Evolutionary conservation across 2,329 filamentous ascomycete genomes (phyloP), one percentile per base, ranked within the genome.

Genomic region (Waltergamsia citrina): DNA sequence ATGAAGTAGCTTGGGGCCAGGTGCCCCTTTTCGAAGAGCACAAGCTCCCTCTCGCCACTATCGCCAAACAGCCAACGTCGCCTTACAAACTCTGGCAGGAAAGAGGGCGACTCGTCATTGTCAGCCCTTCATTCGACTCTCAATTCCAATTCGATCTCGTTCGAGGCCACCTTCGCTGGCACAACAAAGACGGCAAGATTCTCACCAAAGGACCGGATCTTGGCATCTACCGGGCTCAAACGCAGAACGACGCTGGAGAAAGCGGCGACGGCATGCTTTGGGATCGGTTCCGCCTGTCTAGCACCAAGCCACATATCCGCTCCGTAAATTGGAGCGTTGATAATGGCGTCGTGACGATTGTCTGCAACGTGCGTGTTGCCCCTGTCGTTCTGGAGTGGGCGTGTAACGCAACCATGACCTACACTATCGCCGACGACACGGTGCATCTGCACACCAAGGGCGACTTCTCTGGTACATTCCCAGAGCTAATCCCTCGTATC

Each of bases 301-400:
- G 45, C 3, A 48, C 73, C 19, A 62, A 62, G 3, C 60, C 57
- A 24, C 63, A 69, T 29, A 54, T 71, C 12, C 61, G 67, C 15
- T 63, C 56, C 6, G 46, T 57, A 7, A 44, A 66, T 6, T 51
- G 57, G 3, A 46, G 69, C 7, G 55, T 50, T 0, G 59, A 68
- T 11, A 20, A 24, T 23, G 33, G 36, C 7, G 33, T 18, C 6
- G 38, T 38, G 6, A 57, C 60, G 21, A 64, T 67, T 4, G 65
- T 64, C 27, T 44, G 78, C 30, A 67, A 69, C 1, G 74, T 78
- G 0, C 69, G 47, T 24, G 51, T 78, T 32, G 66, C 69, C 0
- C 77, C 80, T 1, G 70, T 74, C 0, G 63, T 79, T 2, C 62
- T 81, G 0, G 68, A 65, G 18, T 84, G 79, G 77, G 68, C 66